Evolutionary conservation across 2,329 filamentous ascomycete species (phyloP).

Genomic region (Tolypocladium album): DNA sequence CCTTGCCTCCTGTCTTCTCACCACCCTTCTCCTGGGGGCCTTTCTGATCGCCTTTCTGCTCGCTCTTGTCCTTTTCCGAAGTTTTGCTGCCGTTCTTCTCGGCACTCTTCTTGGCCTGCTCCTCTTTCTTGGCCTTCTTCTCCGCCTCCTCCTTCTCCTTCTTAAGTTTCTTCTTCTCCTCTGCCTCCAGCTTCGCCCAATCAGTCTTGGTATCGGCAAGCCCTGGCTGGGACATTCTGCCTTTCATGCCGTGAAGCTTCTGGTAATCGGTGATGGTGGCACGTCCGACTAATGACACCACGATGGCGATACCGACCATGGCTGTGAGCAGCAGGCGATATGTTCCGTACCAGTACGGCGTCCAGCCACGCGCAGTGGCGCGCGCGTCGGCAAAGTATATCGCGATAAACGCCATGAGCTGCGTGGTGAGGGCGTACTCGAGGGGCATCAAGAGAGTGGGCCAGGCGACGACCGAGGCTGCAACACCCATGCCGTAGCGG

Average conservation of each 20-base stretch:
- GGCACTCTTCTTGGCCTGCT: constrained; percentile 18
- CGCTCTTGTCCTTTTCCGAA: constrained; percentile 11
- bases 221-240: constrained; percentile 25
- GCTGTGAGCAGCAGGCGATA: constrained; percentile 92
- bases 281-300: constrained; percentile 70
- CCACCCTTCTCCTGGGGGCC: constrained; percentile 8
- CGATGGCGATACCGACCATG: constrained; percentile 73
- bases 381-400: constrained; percentile 78
- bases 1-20: constrained; percentile 5
- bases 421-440: constrained; percentile 74
- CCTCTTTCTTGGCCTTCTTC: constrained; percentile 21
- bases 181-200: constrained; percentile 33
- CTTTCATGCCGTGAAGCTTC: constrained; percentile 19
- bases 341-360: constrained; percentile 73
- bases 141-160: constrained; percentile 27
- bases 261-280: constrained; percentile 52
- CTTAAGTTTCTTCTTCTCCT: constrained; percentile 26
- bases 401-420: constrained; percentile 76
- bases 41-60: constrained; percentile 14
- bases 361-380: constrained; percentile 64
- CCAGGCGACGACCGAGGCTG: constrained; percentile 76
- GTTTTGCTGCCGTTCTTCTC: constrained; percentile 13
- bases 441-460: constrained; percentile 76
- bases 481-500: constrained; percentile 74
- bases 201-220: constrained; percentile 26